These are phyloP conservation scores for Trifolium dubium DNA, from an alignment of 306 rosid species.

Conservation along the genomic window DNA sequence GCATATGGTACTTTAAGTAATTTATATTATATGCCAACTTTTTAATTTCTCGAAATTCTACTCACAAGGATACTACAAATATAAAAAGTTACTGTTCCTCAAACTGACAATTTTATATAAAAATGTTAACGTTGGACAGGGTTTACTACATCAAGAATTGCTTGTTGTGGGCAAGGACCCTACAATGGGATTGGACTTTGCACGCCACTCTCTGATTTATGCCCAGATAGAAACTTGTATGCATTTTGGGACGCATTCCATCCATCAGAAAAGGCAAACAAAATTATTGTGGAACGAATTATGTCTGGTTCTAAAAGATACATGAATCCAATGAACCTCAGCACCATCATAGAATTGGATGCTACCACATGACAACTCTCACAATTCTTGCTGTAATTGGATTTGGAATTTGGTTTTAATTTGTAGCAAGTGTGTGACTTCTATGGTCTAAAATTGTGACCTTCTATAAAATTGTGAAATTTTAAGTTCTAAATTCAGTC, in stretches of 20 bases:
- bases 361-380: conserved; percentile 28
- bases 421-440: conserved; percentile 17
- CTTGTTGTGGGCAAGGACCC: conserved; percentile 92
- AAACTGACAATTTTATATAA: no score
- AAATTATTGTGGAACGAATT: conserved; percentile 60
- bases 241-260: conserved; percentile 87
- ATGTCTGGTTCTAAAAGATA: conserved; percentile 52
- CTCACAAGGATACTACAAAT: not conserved
- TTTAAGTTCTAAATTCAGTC: not conserved
- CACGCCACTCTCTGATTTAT: conserved; percentile 64
- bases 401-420: conserved; percentile 1
- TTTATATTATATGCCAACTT: no score
- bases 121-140: conserved; percentile 48
- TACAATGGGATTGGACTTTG: conserved; percentile 79
- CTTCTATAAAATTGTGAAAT: not conserved
- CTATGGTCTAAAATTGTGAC: not conserved
- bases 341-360: conserved; percentile 66
- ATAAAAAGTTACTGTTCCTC: no score
- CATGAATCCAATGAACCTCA: conserved; percentile 80
- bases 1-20: conserved; percentile 39
- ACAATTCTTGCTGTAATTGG: not conserved
- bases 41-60: not conserved
- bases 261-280: conserved; percentile 72
- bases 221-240: conserved; percentile 58
- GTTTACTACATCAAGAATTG: conserved; percentile 59